Evolutionary conservation across 1,284 basidiomycete genomes (phyloP), one percentile per base, ranked within the genome.

Genomic region (Puccinia sorghi): DNA sequence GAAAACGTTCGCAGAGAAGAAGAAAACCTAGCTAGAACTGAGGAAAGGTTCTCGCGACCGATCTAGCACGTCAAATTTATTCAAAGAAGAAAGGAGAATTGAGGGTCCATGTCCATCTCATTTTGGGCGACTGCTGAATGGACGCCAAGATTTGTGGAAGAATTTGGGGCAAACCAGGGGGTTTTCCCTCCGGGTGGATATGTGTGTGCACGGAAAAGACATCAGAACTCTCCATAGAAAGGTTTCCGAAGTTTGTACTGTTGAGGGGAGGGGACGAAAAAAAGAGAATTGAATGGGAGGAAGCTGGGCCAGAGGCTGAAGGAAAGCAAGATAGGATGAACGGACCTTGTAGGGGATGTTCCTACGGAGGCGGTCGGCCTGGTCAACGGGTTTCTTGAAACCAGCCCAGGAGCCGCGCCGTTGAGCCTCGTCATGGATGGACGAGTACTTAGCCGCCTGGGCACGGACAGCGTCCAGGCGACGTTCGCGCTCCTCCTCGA

Each of bases 191-290:
- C 32, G 32, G 32, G 32, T 32, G 32, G 32, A 32, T 43, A 32
- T n/a, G n/a, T 27, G n/a, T 27, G 6, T 32, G 25, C 8, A 43
- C 9, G 37, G 41, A 46, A 22, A 3, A 27, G 13, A 6, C 64
- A 59, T 63, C 52, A 93, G 85, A 93, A 93, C 84, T 93, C 92
- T 50, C 91, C 91, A 91, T 91, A 70, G 43, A 77, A 93, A 81
- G 86, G 91, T 72, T 91, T 88, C 72, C 89, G 89, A 89, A 93
- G 92, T 85, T 93, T 93, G 85, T 92, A 93, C 92, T 93, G 89
- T 88, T 82, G 82, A 85, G 80, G 81, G 76, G 70, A 80, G 56
- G 70, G 50, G 80, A 69, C 9, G 64, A 17, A 52, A 43, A n/a
- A 63, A 13, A 50, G 32, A 52, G 32, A 54, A 56, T 37, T 54